Evolutionary conservation across 306 rosid genomes (phyloP), one percentile per base, ranked within the genome.

Genomic region (Prinsepia uniflora): DNA sequence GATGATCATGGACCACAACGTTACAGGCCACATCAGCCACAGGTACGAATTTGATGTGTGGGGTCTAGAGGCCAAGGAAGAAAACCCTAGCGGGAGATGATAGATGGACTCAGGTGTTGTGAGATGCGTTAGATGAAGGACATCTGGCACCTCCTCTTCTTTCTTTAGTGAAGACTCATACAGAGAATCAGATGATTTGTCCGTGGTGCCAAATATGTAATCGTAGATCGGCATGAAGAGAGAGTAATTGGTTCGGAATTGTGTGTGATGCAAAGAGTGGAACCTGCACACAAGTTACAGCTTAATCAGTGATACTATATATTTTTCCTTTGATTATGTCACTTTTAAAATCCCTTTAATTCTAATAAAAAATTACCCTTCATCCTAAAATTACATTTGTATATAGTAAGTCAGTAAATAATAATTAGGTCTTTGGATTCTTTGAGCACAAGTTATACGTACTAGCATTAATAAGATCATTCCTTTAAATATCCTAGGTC

Each of bases 241-340:
- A 0, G 83, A 78, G 77, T 82, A 82, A 20, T 82, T 82, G 42
- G 80, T 78, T 17, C 86, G 69, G 49, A 84, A 84, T 48, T 84
- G 83, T 0, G 88, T 81, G 63, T 84, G 85, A 49, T 84, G 85
- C 8, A 81, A 72, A 0, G 88, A 84, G 11, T 84, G 85, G 10
- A 42, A 81, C 81, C 84, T 84, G 44, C 22, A 11, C 30, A 24
- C 30, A 24, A 24, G 30, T 24, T 24, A 24, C 30, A 24, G 30
- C 30, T 0, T 2, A 2, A 24, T 24, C 30, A 24, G 30, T 24
- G 2, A 24, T 24, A 24, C 1, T 24, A 24, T 24, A n/a, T 24
- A 24, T 24, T 24, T 24, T 24, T 24, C 30, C 30, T 24, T 24
- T 24, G 30, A 24, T 0, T 24, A 24, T 24, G 30, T 24, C 2